Base-by-base conservation (phyloP, 2,329 filamentous ascomycete genomes). In the Sporothrix curviconia region DNA sequence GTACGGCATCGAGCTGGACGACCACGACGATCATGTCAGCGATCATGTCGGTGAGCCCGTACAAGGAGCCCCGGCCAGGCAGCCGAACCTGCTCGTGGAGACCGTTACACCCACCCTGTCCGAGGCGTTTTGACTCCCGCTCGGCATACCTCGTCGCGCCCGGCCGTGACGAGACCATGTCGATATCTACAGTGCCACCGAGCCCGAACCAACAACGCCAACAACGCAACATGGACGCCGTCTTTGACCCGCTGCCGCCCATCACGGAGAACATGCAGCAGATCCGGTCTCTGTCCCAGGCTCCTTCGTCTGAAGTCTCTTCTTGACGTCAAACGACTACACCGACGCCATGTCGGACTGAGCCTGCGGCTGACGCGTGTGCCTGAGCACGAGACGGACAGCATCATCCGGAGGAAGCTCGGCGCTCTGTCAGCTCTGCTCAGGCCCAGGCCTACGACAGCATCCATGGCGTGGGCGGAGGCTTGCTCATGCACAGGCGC, bases 151-250 rank as follows among this genome's bases (percentile, higher is more conserved):
- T 30, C 25, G 72, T 78, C 51, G 68, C 76, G 1, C 77, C 76
- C 8, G 72, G 71, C 34, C 71, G 67, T 51, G 75, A 81, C 59
- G 78, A 82, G 63, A 63, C 71, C 61, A 68, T 76, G 64, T 80
- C 78, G 70, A 72, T 58, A 71, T 84, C 72, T 79, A 77, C 64
- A 61, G 56, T n/a, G 64, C 64, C 3, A 61, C 81, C 3, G 79
- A 80, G 15, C 69, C 73, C 43, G 73, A 62, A 58, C 51, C 32
- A 42, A 15, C 24, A 11, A 2, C 15, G 4, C 15, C 40, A 36
- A 28, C 32, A 42, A 22, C 19, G 14, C 47, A 28, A 5, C 11
- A 44, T 57, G 43, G 58, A 60, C 7, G 50, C 54, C 43, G 50
- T 60, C 9, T 60, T 60, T 24, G 58, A 60, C 22, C 58, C 55